phyloP scores from a whole-genome alignment of 2,329 filamentous ascomycete species.

The Ophiostoma sp. region DNA sequence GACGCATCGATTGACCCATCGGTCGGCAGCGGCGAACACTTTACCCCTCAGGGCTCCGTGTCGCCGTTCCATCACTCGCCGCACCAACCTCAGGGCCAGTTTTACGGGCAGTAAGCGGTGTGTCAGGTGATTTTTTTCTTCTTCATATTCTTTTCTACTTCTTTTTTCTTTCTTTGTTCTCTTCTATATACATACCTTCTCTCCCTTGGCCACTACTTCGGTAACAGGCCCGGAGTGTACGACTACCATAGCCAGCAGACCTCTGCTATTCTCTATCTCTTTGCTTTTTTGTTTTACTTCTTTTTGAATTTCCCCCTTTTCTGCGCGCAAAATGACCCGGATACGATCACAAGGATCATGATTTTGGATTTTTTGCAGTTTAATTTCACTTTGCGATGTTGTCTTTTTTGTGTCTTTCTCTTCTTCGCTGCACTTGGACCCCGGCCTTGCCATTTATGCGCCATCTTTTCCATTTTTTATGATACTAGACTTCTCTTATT shows the following conservation, averaged over 20 bases:
- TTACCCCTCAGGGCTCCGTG: constrained; percentile 44
- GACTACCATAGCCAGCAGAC: neutral
- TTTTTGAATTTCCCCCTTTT: neutral
- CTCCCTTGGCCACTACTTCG: neutral
- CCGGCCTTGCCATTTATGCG: neutral
- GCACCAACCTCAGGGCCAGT: constrained; percentile 39
- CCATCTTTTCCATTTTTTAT: neutral
- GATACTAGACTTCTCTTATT: neutral
- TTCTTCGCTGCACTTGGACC: neutral
- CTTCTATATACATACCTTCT: neutral
- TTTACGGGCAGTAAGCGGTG: constrained; percentile 25
- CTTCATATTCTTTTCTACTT: neutral
- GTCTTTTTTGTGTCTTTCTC: neutral
- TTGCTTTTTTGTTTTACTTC: constrained; percentile 24
- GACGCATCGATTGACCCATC: constrained; percentile 37
- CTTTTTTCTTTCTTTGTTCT: neutral
- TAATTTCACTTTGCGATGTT: neutral
- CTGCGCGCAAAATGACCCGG: constrained; percentile 7
- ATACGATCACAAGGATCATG: constrained; percentile 20
- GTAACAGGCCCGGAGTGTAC: neutral
- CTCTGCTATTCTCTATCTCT: neutral
- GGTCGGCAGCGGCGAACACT: constrained; percentile 39
- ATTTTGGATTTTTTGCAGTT: neutral
- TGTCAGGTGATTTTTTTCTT: neutral
- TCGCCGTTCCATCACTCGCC: constrained; percentile 48